Conservation (phyloP, 345 rosid genomes). For the Rhizophora apiculata region DNA sequence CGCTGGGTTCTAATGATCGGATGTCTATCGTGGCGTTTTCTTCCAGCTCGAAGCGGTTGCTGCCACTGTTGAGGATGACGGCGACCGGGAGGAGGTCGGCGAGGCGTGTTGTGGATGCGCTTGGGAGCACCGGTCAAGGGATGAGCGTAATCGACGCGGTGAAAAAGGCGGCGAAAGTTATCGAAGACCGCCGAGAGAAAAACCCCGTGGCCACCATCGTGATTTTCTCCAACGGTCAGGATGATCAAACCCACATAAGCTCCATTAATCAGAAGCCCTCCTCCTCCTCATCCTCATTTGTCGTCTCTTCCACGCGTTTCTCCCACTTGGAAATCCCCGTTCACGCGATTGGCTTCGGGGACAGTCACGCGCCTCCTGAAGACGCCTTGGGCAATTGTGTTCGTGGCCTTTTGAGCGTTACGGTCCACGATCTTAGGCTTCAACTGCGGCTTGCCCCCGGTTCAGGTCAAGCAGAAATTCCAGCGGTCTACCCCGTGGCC, state of each 20-base stretch:
- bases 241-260: slow-evolving; percentile 35
- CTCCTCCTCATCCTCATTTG: slow-evolving; percentile 26
- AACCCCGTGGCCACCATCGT: slow-evolving; percentile 60
- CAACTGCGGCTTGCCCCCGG: slow-evolving; percentile 61
- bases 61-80: slow-evolving; percentile 72
- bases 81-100: slow-evolving; percentile 63
- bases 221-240: slow-evolving; percentile 55
- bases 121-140: slow-evolving; percentile 49
- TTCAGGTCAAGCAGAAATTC: slow-evolving; percentile 59
- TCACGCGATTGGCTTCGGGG: slow-evolving; percentile 50
- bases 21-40: slow-evolving; percentile 81
- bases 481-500: slow-evolving; percentile 50
- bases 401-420: slow-evolving; percentile 43
- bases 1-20: slow-evolving; percentile 57
- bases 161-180: slow-evolving; percentile 77
- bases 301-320: slow-evolving; percentile 59
- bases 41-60: slow-evolving; percentile 58
- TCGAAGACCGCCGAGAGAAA: slow-evolving; percentile 78
- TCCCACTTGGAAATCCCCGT: slow-evolving; percentile 50
- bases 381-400: slow-evolving; percentile 45
- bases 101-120: slow-evolving; percentile 58
- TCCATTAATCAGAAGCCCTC: slow-evolving; percentile 31
- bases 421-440: slow-evolving; percentile 60
- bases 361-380: slow-evolving; percentile 35
- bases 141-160: slow-evolving; percentile 71